Base-by-base conservation (phyloP, 202 grass and related monocot species). In the Saccharum hybrid region DNA sequence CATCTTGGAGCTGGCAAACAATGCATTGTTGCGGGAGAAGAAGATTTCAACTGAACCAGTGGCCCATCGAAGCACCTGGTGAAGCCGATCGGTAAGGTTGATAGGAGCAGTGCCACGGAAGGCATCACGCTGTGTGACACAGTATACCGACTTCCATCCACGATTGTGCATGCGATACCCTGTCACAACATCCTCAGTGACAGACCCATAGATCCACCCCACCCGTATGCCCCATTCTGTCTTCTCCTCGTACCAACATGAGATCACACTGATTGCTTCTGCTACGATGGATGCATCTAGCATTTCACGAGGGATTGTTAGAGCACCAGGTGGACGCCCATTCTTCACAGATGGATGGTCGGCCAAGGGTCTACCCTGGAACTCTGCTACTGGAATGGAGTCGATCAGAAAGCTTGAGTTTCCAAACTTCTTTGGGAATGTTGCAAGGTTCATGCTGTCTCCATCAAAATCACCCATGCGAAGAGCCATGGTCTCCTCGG, bases 221-320 rank as follows among this genome's bases (percentile, higher is more conserved):
- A 98, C 96, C 39, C 96, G 73, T 43, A 45, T 72, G 18, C 96
- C 96, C 96, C 96, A 98, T 70, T 98, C 96, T 3, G 96, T 98
- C 83, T 98, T 98, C 91, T 98, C 96, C 89, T 98, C 96, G 4
- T 98, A 98, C 96, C 96, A 98, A 57, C 96, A 98, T 36, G 96
- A 98, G 75, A 98, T 86, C 62, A 98, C 96, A 74, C 93, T 93
- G 82, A 98, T 94, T 23, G 91, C 96, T 85, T 98, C 96, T 57
- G 96, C 96, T 42, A 96, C 96, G 3, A 93, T 90, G 52, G 92
- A 94, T 51, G 93, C 96, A 78, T 98, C 96, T 8, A 98, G 85
- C 66, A 89, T 85, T 73, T 98, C 93, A 39, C 96, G 80, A 13
- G 93, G 91, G 22, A 98, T 84, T 59, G 96, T 96, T 52, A 96